Conservation (phyloP, 208 protist species). For the Trypanosoma grayi region DNA sequence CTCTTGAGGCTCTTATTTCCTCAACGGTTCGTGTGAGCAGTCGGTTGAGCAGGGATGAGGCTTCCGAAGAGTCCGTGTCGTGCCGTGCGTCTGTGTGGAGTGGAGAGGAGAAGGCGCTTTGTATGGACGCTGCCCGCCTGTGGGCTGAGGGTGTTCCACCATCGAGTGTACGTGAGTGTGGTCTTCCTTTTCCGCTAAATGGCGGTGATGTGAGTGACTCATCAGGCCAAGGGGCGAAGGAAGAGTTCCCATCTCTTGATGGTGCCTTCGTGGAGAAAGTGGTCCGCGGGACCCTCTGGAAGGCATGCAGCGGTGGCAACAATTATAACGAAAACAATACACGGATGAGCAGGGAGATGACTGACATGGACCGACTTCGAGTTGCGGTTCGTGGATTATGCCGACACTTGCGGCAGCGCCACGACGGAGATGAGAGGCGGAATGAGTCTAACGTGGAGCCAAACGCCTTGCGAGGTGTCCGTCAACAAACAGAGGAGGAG, state of each 20-base stretch:
- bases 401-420: conserved; percentile 10
- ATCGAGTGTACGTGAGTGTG: not conserved
- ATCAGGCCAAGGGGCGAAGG: not conserved
- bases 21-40: conserved; percentile 9
- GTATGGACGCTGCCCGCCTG: not conserved
- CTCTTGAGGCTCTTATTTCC: conserved; percentile 7
- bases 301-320: not conserved
- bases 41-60: not conserved
- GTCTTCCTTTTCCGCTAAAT: not conserved
- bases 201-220: not conserved
- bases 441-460: not conserved
- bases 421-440: not conserved
- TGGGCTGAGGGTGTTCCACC: conserved; percentile 4
- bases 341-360: not conserved
- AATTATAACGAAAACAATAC: not conserved
- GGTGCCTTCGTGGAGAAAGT: conserved; percentile 12
- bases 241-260: conserved; percentile 3
- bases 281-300: conserved; percentile 12
- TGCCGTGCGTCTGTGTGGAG: conserved; percentile 1
- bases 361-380: not conserved
- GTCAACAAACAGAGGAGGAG: not conserved
- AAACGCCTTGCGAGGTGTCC: not conserved
- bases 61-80: not conserved
- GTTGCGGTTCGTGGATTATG: not conserved
- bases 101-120: conserved; percentile 6